Percentiles rank a stretch among this genome's conserved stretches.
phyloP scores from a whole-genome alignment of 345 rosid genomes.

The Sisymbrium altissimum region DNA sequence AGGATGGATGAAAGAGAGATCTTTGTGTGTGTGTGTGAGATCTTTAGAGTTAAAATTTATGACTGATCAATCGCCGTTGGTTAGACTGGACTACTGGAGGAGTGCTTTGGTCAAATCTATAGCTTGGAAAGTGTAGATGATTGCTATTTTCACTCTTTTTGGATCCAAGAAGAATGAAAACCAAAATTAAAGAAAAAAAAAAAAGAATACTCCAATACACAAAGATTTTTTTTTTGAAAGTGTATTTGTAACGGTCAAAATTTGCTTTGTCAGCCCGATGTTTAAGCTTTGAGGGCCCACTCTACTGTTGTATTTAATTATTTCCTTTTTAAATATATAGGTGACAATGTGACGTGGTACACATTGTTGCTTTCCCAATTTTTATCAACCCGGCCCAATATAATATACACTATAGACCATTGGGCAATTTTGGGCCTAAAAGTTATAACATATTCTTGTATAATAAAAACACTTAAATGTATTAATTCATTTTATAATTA shows the following conservation, averaged over 20 bases:
- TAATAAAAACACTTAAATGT: background rate
- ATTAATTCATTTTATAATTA: background rate
- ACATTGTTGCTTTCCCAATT: background rate
- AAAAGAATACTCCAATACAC: background rate
- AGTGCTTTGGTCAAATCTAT: conserved; percentile 35
- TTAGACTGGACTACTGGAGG: conserved; percentile 3
- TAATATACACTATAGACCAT: background rate
- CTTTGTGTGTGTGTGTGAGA: background rate
- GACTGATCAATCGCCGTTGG: conserved; percentile 32
- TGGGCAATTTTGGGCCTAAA: background rate
- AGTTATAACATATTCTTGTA: background rate
- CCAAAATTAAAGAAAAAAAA: conserved; percentile 16
- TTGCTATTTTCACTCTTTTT: conserved; percentile 33
- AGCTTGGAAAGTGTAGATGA: conserved; percentile 34
- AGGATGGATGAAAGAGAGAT: conserved; percentile 18
- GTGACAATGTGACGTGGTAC: conserved; percentile 1
- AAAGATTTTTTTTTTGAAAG: conserved; percentile 30
- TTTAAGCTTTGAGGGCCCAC: conserved; percentile 28
- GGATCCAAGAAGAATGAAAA: conserved; percentile 16
- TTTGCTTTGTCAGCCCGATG: conserved; percentile 34
- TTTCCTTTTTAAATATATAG: background rate
- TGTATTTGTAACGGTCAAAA: conserved; percentile 56
- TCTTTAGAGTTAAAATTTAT: conserved; percentile 7
- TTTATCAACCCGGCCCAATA: background rate
- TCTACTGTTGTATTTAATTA: background rate